A percentile compares a stretch with the other conserved stretches of the same genome.
Conservation (phyloP, 108 stramenopile species). For the Cyclotella baltica region DNA sequence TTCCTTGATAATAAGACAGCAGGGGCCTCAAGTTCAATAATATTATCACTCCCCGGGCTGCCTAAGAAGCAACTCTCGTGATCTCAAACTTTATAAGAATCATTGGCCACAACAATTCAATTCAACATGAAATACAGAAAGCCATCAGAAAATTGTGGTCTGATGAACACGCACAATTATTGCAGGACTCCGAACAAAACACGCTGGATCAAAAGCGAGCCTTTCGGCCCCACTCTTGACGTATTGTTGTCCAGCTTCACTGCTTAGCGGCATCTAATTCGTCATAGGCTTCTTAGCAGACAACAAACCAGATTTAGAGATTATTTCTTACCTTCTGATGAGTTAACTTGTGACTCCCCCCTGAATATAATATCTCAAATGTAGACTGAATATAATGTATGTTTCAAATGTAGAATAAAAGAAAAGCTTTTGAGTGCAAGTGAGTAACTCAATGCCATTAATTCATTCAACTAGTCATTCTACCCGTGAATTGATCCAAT, state of each 20-base stretch:
- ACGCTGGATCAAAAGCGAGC: slow-evolving; percentile 37
- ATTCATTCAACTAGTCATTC: slow-evolving; percentile 19
- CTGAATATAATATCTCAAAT: background rate
- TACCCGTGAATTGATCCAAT: slow-evolving; percentile 56
- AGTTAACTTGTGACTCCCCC: background rate
- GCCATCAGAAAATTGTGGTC: slow-evolving; percentile 66
- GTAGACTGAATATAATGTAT: background rate
- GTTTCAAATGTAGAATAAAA: slow-evolving; percentile 22
- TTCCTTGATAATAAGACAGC: background rate
- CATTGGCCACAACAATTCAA: slow-evolving; percentile 37
- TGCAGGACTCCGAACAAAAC: slow-evolving; percentile 23
- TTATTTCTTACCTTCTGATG: background rate
- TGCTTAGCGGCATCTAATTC: slow-evolving; percentile 58
- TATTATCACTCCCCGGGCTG: slow-evolving; percentile 38
- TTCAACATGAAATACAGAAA: slow-evolving; percentile 11
- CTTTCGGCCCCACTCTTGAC: slow-evolving; percentile 41
- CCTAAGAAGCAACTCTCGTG: slow-evolving; percentile 29
- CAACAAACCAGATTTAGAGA: background rate
- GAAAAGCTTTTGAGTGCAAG: slow-evolving; percentile 27
- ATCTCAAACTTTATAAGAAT: slow-evolving; percentile 61
- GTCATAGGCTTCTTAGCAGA: slow-evolving; percentile 35
- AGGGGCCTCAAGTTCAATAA: slow-evolving; percentile 9
- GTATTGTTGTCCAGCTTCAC: slow-evolving; percentile 9
- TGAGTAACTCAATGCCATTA: slow-evolving; percentile 5
- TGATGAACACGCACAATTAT: slow-evolving; percentile 54